phyloP scores from a whole-genome alignment of 306 rosid genomes.

The Medicago truncatula region DNA sequence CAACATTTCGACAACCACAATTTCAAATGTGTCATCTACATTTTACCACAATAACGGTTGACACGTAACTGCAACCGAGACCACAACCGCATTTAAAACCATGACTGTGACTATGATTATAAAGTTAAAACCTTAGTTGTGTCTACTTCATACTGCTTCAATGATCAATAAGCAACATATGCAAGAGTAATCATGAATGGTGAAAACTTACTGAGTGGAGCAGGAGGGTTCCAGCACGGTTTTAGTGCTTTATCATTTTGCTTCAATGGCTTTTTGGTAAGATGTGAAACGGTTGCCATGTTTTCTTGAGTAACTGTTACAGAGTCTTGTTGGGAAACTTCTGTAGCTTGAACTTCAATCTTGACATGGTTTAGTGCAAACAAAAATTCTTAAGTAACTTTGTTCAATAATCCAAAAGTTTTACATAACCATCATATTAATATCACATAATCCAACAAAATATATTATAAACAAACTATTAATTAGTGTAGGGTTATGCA shows the following conservation, averaged over 20 bases:
- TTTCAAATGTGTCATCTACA: neutral
- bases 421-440: neutral
- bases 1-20: too few relatives aligned
- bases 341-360: conserved; percentile 7
- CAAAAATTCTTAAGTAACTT: neutral
- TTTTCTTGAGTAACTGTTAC: conserved; percentile 20
- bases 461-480: too few relatives aligned
- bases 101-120: neutral
- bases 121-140: neutral
- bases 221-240: conserved; percentile 43
- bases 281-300: conserved; percentile 43
- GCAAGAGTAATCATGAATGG: neutral
- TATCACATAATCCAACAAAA: neutral
- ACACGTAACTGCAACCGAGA: neutral
- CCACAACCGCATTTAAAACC: neutral
- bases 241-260: conserved; percentile 33
- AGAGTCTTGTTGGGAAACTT: conserved; percentile 18
- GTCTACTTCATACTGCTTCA: neutral
- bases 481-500: too few relatives aligned
- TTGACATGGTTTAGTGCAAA: conserved; percentile 27
- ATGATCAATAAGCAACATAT: neutral
- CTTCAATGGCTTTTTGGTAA: conserved; percentile 35
- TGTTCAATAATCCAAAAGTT: neutral
- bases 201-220: conserved; percentile 35
- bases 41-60: neutral